Conservation (phyloP, 768 basidiomycete genomes). For the Xerocomellus amylosporus region DNA sequence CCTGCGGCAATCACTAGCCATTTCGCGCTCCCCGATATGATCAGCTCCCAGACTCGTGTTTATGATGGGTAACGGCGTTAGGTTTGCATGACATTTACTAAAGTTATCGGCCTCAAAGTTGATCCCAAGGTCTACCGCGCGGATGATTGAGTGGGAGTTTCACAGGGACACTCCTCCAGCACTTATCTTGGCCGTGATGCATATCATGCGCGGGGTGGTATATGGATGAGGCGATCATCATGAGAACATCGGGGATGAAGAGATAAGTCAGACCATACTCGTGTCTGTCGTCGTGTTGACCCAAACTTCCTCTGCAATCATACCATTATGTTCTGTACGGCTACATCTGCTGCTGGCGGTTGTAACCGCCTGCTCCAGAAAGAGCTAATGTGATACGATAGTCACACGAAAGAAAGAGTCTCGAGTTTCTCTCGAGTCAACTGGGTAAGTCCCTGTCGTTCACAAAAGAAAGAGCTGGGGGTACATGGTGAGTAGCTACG, state of each 20-base stretch:
- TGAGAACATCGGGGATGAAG: conserved; percentile 4
- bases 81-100: not conserved
- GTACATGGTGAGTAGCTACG: no score
- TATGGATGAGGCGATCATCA: not conserved
- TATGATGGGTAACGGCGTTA: not conserved
- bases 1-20: not conserved
- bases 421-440: no score
- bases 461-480: no score
- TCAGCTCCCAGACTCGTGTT: not conserved
- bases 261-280: not conserved
- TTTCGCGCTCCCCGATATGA: not conserved
- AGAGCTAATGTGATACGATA: no score
- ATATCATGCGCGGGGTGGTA: not conserved
- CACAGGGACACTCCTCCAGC: not conserved
- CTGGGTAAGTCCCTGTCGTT: no score
- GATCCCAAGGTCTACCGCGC: not conserved
- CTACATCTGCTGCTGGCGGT: no score
- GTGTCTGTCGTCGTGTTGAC: no score
- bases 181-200: not conserved
- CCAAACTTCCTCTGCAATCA: no score
- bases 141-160: no score
- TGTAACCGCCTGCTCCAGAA: no score
- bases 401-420: no score
- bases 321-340: not conserved
- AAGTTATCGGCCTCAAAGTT: not conserved